Conservation (phyloP, 2,329 filamentous ascomycete species). For the Trichoderma gracile region DNA sequence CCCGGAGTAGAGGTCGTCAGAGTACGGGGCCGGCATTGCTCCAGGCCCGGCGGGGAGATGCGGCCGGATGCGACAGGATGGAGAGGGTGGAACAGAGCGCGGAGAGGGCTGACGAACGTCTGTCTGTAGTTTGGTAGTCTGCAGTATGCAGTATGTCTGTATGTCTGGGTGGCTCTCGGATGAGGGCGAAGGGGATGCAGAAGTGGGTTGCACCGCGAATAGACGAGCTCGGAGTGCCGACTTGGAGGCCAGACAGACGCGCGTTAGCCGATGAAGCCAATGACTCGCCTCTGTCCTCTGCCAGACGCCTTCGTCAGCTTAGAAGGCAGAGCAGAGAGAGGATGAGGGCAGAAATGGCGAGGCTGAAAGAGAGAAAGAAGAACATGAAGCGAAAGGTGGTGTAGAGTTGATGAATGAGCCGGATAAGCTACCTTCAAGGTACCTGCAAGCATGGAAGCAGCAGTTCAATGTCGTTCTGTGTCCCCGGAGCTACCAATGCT, state of each 20-base stretch:
- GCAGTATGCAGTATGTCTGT: background rate
- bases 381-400: slow-evolving; percentile 6
- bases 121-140: too few species aligned
- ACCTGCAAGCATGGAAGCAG: background rate
- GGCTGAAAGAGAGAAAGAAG: background rate
- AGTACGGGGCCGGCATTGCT: slow-evolving; percentile 50
- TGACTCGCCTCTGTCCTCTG: background rate
- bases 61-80: background rate
- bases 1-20: slow-evolving; percentile 49
- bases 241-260: background rate
- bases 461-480: background rate
- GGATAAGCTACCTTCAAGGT: background rate
- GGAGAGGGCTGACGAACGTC: slow-evolving; percentile 9
- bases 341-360: background rate
- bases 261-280: background rate
- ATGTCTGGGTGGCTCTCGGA: background rate
- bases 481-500: background rate
- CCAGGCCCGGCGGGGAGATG: background rate
- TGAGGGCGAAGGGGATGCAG: background rate
- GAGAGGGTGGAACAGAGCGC: background rate
- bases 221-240: background rate
- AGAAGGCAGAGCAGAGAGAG: background rate
- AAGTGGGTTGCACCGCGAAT: slow-evolving; percentile 12
- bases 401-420: background rate
- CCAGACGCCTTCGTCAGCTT: background rate